These are phyloP conservation scores for Tagetes patula DNA, from an alignment of 129 eudicot species.

Conservation along the genomic window DNA sequence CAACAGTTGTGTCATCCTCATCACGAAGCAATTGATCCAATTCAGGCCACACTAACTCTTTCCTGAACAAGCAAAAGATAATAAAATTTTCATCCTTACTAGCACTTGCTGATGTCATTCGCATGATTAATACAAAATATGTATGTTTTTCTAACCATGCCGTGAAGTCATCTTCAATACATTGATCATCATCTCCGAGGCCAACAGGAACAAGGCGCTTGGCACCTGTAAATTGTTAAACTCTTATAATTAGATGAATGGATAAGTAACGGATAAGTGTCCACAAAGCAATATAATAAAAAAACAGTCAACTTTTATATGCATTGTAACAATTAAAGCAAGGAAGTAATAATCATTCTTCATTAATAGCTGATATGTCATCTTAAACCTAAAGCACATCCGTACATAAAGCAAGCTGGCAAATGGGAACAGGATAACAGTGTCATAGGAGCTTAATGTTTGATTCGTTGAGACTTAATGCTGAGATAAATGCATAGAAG, in stretches of 20 bases:
- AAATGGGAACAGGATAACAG: constrained; percentile 14
- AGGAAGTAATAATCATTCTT: neutral
- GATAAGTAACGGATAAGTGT: too few species aligned
- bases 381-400: too few species aligned
- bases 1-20: constrained; percentile 57
- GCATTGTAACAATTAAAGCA: neutral
- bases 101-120: neutral
- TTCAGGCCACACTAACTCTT: constrained; percentile 14
- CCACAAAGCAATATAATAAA: neutral
- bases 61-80: neutral
- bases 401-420: too few species aligned
- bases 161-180: constrained; percentile 80
- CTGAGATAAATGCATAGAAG: neutral
- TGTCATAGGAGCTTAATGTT: constrained; percentile 4
- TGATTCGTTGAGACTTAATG: neutral
- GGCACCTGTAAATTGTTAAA: constrained; percentile 44
- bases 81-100: neutral
- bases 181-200: constrained; percentile 87
- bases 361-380: constrained; percentile 3
- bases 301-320: neutral
- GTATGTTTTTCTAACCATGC: constrained; percentile 54
- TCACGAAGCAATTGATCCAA: constrained; percentile 41
- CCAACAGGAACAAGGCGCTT: constrained; percentile 65
- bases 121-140: neutral
- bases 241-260: too few species aligned